phyloP scores from a whole-genome alignment of 306 rosid species.

The Biancaea sappan region DNA sequence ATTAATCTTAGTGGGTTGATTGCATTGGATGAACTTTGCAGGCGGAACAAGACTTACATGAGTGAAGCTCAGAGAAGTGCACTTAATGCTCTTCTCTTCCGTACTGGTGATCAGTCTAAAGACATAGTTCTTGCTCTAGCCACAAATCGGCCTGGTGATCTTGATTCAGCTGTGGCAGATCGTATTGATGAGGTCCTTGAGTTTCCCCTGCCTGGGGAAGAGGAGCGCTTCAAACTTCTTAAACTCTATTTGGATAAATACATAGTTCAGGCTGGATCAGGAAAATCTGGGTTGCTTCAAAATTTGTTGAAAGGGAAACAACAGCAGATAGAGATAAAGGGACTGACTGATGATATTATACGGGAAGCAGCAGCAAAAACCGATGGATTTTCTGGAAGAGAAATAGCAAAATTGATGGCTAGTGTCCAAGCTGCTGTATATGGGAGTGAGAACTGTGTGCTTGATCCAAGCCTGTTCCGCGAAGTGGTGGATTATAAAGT shows the following conservation, averaged over 20 bases:
- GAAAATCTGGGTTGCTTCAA: constrained; percentile 62
- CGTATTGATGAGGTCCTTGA: constrained; percentile 96
- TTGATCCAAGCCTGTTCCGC: constrained; percentile 73
- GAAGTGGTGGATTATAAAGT: constrained; percentile 95
- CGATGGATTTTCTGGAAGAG: constrained; percentile 92
- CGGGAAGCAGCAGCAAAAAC: constrained; percentile 87
- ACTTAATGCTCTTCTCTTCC: constrained; percentile 93
- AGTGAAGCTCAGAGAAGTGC: constrained; percentile 99
- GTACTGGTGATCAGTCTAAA: constrained; percentile 97
- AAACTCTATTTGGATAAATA: constrained; percentile 90
- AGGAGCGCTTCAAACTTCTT: constrained; percentile 79
- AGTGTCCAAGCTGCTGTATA: constrained; percentile 94
- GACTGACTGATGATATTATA: constrained; percentile 76
- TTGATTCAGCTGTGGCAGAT: constrained; percentile 94
- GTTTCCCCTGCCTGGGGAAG: constrained; percentile 94
- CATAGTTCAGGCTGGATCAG: constrained; percentile 73
- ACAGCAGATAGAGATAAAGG: constrained; percentile 78
- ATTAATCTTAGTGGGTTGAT: constrained; percentile 23
- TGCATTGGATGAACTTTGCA: constrained; percentile 47
- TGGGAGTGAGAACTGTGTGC: constrained; percentile 83
- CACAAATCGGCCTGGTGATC: constrained; percentile 96
- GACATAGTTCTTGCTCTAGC: constrained; percentile 99
- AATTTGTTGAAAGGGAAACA: constrained; percentile 63
- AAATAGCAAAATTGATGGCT: constrained; percentile 96
- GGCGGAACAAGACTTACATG: constrained; percentile 97